Percentiles rank a stretch among this genome's conserved stretches.
Conservation (phyloP, 129 eudicot species). For the sunflower (Helianthus annuus) region DNA sequence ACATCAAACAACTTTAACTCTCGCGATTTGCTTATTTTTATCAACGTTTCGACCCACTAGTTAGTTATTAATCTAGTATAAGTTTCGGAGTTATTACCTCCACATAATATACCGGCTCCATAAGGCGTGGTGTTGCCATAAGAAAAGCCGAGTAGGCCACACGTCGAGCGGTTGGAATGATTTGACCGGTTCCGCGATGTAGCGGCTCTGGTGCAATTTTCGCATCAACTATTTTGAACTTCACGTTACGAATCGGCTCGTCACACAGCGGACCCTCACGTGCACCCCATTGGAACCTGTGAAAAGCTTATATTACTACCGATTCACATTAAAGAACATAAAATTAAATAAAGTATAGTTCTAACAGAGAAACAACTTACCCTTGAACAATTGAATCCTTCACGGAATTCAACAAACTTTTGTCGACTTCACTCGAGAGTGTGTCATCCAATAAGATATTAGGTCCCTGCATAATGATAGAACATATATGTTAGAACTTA, state of each 20-base stretch:
- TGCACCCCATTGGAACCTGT: conserved; percentile 98
- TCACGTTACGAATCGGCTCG: conserved; percentile 96
- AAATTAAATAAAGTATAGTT: conserved; percentile 2
- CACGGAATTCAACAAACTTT: conserved; percentile 82
- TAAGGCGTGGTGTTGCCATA: conserved; percentile 98
- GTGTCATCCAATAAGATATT: conserved; percentile 93
- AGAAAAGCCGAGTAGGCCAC: conserved; percentile 97
- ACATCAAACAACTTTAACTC: too few species aligned
- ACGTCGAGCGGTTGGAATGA: conserved; percentile 98
- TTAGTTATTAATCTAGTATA: background rate
- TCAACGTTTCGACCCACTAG: too few species aligned
- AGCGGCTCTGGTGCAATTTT: conserved; percentile 94
- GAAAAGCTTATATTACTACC: background rate
- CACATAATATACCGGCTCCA: conserved; percentile 95
- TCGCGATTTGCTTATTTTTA: too few species aligned
- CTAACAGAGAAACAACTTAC: conserved; percentile 46
- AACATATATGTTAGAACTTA: too few species aligned
- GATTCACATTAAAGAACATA: background rate
- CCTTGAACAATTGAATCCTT: conserved; percentile 99
- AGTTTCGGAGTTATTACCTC: conserved; percentile 54
- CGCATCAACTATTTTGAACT: conserved; percentile 97
- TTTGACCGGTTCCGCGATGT: conserved; percentile 95
- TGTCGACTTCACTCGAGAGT: conserved; percentile 95
- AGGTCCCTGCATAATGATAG: too few species aligned
- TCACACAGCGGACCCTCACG: conserved; percentile 99